Conservation (phyloP, 192 early-diverging fungal species). For the Mortierella hygrophila region DNA sequence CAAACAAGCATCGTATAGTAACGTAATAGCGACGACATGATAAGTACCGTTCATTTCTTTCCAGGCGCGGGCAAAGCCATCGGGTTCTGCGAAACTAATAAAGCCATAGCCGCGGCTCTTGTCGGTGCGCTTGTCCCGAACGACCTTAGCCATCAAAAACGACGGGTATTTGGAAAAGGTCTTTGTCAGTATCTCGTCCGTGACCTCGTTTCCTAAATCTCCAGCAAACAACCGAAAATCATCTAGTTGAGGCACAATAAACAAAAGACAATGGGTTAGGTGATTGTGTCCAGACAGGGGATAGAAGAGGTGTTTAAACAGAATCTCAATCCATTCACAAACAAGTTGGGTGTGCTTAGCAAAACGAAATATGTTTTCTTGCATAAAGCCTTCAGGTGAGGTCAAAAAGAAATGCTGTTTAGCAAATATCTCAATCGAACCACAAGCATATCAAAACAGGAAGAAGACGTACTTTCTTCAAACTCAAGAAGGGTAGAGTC, state of each 20-base stretch:
- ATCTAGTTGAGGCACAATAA: constrained; percentile 59
- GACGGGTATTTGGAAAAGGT: constrained; percentile 90
- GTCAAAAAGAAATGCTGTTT: too few species aligned
- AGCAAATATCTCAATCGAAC: too few species aligned
- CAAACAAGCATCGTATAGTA: background rate
- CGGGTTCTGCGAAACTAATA: constrained; percentile 90
- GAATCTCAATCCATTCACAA: too few species aligned
- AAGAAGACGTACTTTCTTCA: constrained; percentile 71
- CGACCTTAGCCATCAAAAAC: constrained; percentile 84
- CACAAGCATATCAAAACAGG: too few species aligned
- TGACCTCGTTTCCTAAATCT: constrained; percentile 95
- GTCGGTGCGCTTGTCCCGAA: constrained; percentile 85
- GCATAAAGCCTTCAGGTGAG: too few species aligned
- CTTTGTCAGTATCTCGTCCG: constrained; percentile 81
- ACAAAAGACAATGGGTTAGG: background rate
- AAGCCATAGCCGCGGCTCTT: constrained; percentile 97
- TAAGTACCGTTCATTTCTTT: constrained; percentile 92
- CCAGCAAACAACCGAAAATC: constrained; percentile 96
- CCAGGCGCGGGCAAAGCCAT: constrained; percentile 94
- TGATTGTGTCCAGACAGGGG: background rate
- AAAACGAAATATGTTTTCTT: too few species aligned
- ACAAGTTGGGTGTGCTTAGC: too few species aligned
- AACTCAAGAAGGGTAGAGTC: constrained; percentile 89
- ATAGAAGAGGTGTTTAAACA: background rate
- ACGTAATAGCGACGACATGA: background rate